These are phyloP conservation scores for Neofusicoccum kwambonambiense DNA, from an alignment of 2,329 filamentous ascomycete genomes.

Conservation along the genomic window DNA sequence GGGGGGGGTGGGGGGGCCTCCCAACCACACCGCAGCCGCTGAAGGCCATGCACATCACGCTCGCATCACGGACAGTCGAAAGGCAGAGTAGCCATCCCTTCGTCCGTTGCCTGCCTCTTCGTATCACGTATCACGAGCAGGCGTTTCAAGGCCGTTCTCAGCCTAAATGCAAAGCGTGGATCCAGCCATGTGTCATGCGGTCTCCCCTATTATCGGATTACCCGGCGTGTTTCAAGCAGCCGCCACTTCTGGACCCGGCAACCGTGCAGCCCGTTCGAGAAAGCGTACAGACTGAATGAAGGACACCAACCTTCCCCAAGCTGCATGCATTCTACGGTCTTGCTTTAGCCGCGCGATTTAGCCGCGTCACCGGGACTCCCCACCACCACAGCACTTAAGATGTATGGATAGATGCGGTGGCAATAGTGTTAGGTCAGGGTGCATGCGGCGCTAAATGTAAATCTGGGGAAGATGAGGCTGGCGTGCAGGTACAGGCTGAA, in stretches of 20 bases:
- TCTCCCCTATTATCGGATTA: background rate
- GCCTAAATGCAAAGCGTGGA: constrained; percentile 1
- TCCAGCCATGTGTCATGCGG: background rate
- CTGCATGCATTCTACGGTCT: background rate
- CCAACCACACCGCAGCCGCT: too few species aligned
- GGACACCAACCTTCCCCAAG: background rate
- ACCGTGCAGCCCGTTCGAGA: background rate
- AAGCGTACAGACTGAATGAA: background rate
- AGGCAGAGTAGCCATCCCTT: background rate
- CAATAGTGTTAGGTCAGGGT: background rate
- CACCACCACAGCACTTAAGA: background rate
- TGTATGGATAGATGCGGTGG: background rate
- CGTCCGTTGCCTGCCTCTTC: background rate
- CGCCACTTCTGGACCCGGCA: background rate
- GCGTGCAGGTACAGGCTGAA: constrained; percentile 6
- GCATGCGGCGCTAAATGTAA: background rate
- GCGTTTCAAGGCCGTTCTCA: background rate
- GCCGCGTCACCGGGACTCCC: too few species aligned
- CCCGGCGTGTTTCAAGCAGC: constrained; percentile 4
- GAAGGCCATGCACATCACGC: too few species aligned
- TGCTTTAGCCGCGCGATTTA: too few species aligned
- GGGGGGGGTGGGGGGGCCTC: too few species aligned
- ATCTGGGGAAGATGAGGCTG: constrained; percentile 8
- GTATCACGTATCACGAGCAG: background rate
- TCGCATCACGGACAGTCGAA: too few species aligned